Percentiles rank a stretch among this genome's conserved stretches.
Evolutionary conservation across 2,329 filamentous ascomycete genomes (phyloP).

Genomic region (Lasiodiplodia citricola): DNA sequence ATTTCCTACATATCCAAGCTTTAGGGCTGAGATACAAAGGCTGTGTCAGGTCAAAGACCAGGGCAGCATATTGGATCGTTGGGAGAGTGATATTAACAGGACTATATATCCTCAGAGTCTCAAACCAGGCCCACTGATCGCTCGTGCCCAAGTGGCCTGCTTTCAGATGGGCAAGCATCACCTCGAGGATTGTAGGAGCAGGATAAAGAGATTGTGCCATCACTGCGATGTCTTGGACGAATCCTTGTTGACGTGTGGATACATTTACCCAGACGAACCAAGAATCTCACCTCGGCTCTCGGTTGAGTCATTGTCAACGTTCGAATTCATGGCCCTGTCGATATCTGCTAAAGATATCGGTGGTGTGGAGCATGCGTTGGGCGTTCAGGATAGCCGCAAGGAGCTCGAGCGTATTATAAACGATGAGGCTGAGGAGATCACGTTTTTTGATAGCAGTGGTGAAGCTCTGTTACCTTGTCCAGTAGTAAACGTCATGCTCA

Average conservation of each 20-base stretch:
- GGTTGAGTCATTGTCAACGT: background rate
- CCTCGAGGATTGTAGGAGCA: background rate
- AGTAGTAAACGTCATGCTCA: constrained; percentile 12
- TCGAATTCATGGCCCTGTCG: background rate
- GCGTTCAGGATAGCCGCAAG: background rate
- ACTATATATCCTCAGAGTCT: background rate
- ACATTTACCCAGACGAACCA: background rate
- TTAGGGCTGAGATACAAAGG: background rate
- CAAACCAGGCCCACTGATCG: background rate
- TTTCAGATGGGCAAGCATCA: background rate
- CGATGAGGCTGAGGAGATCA: background rate
- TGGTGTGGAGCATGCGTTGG: background rate
- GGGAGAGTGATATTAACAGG: background rate
- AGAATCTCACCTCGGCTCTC: constrained; percentile 1
- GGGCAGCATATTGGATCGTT: background rate
- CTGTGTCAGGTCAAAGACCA: background rate
- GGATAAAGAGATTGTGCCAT: too few relatives aligned
- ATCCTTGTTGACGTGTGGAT: background rate
- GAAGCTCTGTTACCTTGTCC: background rate
- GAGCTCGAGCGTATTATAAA: background rate
- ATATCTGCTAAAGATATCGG: background rate
- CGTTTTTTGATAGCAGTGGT: background rate
- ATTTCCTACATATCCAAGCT: background rate
- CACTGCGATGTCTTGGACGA: background rate
- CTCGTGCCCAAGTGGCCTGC: background rate